phyloP scores from a whole-genome alignment of 192 early-diverging fungal species.

The Pilaira anomala region DNA sequence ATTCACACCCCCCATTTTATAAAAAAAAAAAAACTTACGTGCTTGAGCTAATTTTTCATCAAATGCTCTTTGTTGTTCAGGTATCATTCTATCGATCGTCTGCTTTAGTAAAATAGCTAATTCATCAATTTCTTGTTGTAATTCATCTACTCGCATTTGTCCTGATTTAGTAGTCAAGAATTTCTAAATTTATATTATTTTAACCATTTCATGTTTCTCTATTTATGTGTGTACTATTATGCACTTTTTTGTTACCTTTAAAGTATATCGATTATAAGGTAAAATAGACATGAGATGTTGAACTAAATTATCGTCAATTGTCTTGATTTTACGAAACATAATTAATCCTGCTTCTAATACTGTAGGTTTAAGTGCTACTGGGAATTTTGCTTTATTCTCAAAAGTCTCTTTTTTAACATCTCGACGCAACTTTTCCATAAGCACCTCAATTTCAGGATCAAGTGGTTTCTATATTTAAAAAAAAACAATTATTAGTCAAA shows the following conservation, averaged over 20 bases:
- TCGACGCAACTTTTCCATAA: constrained; percentile 26
- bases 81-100: constrained; percentile 30
- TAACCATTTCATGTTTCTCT: neutral
- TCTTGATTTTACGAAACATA: constrained; percentile 19
- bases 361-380: constrained; percentile 37
- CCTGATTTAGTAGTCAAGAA: constrained; percentile 27
- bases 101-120: constrained; percentile 14
- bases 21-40: constrained; percentile 10
- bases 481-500: neutral
- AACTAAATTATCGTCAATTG: constrained; percentile 44
- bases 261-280: constrained; percentile 54
- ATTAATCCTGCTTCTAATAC: constrained; percentile 36
- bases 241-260: constrained; percentile 30
- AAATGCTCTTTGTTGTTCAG: constrained; percentile 15
- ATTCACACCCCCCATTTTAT: neutral
- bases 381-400: constrained; percentile 50
- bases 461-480: constrained; percentile 24
- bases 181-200: constrained; percentile 19
- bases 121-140: constrained; percentile 31
- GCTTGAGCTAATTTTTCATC: constrained; percentile 15
- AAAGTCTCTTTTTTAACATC: constrained; percentile 44
- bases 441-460: constrained; percentile 29
- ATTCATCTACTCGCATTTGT: constrained; percentile 22
- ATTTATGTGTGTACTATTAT: neutral
- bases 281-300: constrained; percentile 41